Percentiles rank a stretch among this genome's conserved stretches.
Evolutionary conservation across 306 rosid species (phyloP).

Genomic region (Trifolium subterraneum): DNA sequence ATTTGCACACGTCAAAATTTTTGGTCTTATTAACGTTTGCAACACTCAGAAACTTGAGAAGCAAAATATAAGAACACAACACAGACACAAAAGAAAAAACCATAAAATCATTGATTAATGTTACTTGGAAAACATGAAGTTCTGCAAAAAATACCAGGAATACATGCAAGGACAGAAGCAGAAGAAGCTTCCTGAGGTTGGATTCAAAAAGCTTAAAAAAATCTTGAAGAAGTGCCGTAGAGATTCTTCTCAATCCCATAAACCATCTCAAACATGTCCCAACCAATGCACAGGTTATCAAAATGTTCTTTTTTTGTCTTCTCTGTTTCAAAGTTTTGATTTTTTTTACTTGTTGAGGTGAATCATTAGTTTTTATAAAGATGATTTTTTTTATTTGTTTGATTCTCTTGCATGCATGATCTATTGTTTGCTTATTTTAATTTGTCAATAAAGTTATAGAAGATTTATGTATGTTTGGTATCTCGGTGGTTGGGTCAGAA

Average conservation of each 20-base stretch:
- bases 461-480: too few species aligned
- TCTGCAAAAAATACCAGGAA: slow-evolving; percentile 87
- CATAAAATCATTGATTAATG: slow-evolving; percentile 1
- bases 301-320: background rate
- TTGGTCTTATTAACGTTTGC: background rate
- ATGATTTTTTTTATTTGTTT: background rate
- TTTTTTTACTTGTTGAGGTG: background rate
- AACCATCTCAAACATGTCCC: slow-evolving; percentile 54
- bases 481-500: too few species aligned
- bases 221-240: slow-evolving; percentile 75
- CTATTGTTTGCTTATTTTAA: background rate
- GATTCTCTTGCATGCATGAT: slow-evolving; percentile 30
- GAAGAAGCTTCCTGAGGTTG: slow-evolving; percentile 75
- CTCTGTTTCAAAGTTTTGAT: background rate
- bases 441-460: too few species aligned
- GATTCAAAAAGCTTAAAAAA: slow-evolving; percentile 89
- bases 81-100: background rate
- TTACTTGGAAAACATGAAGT: slow-evolving; percentile 67
- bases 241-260: slow-evolving; percentile 48
- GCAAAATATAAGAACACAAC: background rate
- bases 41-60: background rate
- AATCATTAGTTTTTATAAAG: background rate
- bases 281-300: slow-evolving; percentile 73
- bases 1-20: background rate
- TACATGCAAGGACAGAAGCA: slow-evolving; percentile 81